phyloP scores from a whole-genome alignment of 2,329 filamentous ascomycete genomes.

The Ambrosiella cleistominuta region DNA sequence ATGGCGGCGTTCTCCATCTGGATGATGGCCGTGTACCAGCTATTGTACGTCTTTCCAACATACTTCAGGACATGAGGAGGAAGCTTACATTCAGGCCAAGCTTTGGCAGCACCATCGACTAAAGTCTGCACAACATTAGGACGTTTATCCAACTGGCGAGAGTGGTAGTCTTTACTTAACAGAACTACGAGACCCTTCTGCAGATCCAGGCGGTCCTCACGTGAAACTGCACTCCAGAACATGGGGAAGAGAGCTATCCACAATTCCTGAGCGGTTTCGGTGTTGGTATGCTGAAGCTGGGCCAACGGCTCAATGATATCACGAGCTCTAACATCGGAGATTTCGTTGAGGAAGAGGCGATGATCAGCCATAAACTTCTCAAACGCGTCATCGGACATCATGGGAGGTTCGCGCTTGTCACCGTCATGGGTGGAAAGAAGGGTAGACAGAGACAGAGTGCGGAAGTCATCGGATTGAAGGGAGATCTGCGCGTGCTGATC shows the following conservation, averaged over 20 bases:
- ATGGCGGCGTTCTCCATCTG: conserved; percentile 83
- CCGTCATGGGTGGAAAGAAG: conserved; percentile 65
- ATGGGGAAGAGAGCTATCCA: conserved; percentile 87
- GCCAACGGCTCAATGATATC: conserved; percentile 80
- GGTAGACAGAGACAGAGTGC: conserved; percentile 53
- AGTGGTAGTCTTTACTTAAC: conserved; percentile 89
- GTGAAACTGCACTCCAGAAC: conserved; percentile 75
- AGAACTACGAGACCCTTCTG: conserved; percentile 82
- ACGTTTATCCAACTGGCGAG: conserved; percentile 79
- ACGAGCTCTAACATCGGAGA: conserved; percentile 70
- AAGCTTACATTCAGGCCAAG: conserved; percentile 75
- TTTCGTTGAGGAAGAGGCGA: conserved; percentile 63
- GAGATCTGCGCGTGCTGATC: conserved; percentile 52
- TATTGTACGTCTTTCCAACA: conserved; percentile 81
- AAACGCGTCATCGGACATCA: conserved; percentile 67
- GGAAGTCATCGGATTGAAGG: conserved; percentile 71
- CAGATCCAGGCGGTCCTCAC: conserved; percentile 76
- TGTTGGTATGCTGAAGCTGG: conserved; percentile 82
- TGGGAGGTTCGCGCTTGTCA: conserved; percentile 32
- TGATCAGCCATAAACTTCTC: conserved; percentile 65
- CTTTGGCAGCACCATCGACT: conserved; percentile 69
- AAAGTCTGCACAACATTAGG: conserved; percentile 92
- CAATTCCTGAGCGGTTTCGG: conserved; percentile 64
- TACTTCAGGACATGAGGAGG: conserved; percentile 95
- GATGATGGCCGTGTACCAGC: conserved; percentile 86